phyloP scores from a whole-genome alignment of 225 moss, liverwort and hornwort species.

The Asterella californica region DNA sequence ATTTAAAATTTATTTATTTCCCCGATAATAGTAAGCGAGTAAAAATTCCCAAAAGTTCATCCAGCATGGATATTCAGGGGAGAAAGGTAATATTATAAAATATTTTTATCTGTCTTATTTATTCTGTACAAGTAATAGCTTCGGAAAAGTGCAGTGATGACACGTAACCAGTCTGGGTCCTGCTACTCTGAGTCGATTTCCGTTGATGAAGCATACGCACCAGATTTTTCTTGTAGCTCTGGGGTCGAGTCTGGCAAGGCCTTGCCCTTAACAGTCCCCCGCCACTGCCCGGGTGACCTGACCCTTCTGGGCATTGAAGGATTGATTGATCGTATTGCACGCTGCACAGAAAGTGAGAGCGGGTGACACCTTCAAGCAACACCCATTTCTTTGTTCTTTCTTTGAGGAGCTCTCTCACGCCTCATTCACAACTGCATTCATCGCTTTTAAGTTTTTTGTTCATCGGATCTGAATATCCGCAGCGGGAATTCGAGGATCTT shows the following conservation, averaged over 20 bases:
- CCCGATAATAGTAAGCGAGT: too few species aligned
- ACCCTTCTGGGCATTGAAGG: slow-evolving; percentile 5
- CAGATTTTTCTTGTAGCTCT: not conserved
- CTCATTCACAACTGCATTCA: too few species aligned
- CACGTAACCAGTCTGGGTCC: slow-evolving; percentile 1
- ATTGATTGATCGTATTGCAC: not conserved
- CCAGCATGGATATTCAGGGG: too few species aligned
- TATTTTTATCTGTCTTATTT: too few species aligned
- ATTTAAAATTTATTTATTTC: too few species aligned
- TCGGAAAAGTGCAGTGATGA: too few species aligned
- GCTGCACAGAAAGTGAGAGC: not conserved
- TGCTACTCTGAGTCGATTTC: not conserved
- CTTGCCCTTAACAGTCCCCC: not conserved
- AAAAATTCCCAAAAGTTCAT: too few species aligned
- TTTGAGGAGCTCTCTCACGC: not conserved
- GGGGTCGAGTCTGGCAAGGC: not conserved
- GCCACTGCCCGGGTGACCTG: not conserved
- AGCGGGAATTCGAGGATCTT: slow-evolving; percentile 10
- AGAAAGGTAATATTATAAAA: too few species aligned
- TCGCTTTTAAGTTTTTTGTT: not conserved
- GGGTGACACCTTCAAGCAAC: not conserved
- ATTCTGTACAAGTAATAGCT: too few species aligned
- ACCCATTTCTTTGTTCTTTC: not conserved
- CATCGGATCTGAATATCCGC: not conserved
- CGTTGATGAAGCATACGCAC: not conserved